A percentile compares a stretch with the other conserved stretches of the same genome.
Evolutionary conservation across 352 stramenopile genomes (phyloP).

Genomic region (Phytophthora pluvialis): DNA sequence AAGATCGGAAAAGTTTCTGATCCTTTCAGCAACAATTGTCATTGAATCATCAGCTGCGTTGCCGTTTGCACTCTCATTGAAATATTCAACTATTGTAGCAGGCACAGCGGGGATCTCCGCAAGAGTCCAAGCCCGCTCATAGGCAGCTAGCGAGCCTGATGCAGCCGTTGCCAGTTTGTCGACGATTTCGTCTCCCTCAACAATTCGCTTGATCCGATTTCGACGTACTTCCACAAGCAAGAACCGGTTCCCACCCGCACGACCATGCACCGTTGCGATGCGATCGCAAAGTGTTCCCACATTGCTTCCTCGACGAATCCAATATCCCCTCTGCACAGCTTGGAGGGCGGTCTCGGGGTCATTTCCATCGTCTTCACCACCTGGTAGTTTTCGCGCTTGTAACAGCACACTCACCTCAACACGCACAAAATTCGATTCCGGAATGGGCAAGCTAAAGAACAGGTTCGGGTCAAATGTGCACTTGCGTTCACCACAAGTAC

Average conservation of each 20-base stretch:
- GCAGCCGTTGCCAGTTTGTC: conserved; percentile 50
- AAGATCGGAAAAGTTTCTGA: conserved; percentile 53
- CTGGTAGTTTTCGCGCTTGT: conserved; percentile 49
- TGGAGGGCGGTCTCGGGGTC: conserved; percentile 20
- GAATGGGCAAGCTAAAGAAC: conserved; percentile 95
- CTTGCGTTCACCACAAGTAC: conserved; percentile 91
- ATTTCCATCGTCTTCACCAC: conserved; percentile 5
- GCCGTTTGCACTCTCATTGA: not conserved
- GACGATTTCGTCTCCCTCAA: conserved; percentile 64
- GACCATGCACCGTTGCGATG: conserved; percentile 45
- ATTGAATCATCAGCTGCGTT: not conserved
- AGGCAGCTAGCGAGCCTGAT: conserved; percentile 64
- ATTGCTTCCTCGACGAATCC: conserved; percentile 57
- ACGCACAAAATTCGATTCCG: conserved; percentile 76
- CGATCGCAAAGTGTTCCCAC: conserved; percentile 54
- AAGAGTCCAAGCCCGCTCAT: conserved; percentile 73
- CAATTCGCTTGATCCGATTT: conserved; percentile 77
- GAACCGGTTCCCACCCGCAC: conserved; percentile 53
- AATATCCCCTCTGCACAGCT: conserved; percentile 50
- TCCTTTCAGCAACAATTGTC: conserved; percentile 16
- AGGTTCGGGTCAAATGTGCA: conserved; percentile 98
- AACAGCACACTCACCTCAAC: conserved; percentile 71
- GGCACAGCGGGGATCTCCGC: conserved; percentile 62
- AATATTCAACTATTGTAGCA: conserved; percentile 23
- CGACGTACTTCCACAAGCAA: conserved; percentile 72